These are phyloP conservation scores for Halophytophthora batemanensis DNA, from an alignment of 352 stramenopile genomes.

Conservation along the genomic window DNA sequence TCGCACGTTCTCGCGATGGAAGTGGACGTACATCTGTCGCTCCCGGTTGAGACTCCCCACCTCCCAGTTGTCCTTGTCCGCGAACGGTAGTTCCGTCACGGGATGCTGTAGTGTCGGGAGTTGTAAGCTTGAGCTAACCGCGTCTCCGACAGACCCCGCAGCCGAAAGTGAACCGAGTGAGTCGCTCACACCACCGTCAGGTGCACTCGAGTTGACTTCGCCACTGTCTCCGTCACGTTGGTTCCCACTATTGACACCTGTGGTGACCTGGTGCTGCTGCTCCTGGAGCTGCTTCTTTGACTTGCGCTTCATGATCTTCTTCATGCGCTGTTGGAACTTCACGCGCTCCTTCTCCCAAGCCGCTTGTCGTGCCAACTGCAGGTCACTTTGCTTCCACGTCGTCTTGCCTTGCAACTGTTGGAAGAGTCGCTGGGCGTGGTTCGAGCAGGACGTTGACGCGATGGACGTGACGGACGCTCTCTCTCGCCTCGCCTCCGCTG, in stretches of 20 bases:
- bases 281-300: conserved; percentile 14
- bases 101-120: conserved; percentile 42
- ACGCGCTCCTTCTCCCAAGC: conserved; percentile 63
- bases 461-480: conserved; percentile 11
- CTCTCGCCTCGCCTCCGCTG: background rate
- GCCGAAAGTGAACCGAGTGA: conserved; percentile 23
- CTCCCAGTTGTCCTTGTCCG: conserved; percentile 80
- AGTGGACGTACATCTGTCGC: conserved; percentile 69
- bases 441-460: conserved; percentile 2
- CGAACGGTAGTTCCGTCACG: conserved; percentile 47
- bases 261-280: background rate
- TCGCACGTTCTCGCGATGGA: conserved; percentile 64
- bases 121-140: conserved; percentile 17
- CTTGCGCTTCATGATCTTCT: conserved; percentile 61
- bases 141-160: conserved; percentile 9
- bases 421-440: conserved; percentile 49
- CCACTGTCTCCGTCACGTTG: conserved; percentile 10
- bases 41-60: conserved; percentile 73
- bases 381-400: conserved; percentile 76
- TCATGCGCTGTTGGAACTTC: conserved; percentile 76
- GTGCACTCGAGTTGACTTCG: background rate
- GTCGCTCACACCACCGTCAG: conserved; percentile 17
- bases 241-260: conserved; percentile 7
- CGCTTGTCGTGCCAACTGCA: conserved; percentile 57
- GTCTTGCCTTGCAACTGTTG: conserved; percentile 59